phyloP scores from a whole-genome alignment of 768 basidiomycete genomes.

The Russula brevipes region DNA sequence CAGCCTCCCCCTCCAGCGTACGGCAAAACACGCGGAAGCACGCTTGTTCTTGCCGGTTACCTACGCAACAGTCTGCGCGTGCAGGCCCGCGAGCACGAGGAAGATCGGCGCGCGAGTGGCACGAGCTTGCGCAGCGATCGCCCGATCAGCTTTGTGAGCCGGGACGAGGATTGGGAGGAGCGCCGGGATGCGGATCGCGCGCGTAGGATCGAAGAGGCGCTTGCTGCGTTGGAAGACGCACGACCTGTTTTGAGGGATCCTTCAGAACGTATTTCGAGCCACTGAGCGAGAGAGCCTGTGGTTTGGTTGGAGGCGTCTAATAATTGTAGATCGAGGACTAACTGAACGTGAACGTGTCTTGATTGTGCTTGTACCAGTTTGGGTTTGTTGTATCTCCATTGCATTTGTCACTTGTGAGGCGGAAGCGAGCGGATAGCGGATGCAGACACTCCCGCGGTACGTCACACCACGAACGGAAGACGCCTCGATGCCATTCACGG shows the following conservation, averaged over 20 bases:
- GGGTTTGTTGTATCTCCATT: too few relatives aligned
- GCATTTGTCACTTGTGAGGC: too few relatives aligned
- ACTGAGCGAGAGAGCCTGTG: too few relatives aligned
- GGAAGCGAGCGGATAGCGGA: too few relatives aligned
- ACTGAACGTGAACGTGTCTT: too few relatives aligned
- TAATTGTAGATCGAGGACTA: too few relatives aligned
- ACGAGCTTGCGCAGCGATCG: slow-evolving; percentile 32
- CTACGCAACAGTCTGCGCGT: slow-evolving; percentile 29
- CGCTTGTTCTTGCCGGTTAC: slow-evolving; percentile 51
- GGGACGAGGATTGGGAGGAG: slow-evolving; percentile 54
- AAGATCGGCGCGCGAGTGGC: slow-evolving; percentile 27
- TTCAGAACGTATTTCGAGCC: too few relatives aligned
- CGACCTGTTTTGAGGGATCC: background rate
- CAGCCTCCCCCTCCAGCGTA: slow-evolving; percentile 71
- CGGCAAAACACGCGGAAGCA: slow-evolving; percentile 67
- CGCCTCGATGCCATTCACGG: too few relatives aligned
- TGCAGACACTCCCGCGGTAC: too few relatives aligned
- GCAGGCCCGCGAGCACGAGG: slow-evolving; percentile 21
- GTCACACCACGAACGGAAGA: too few relatives aligned
- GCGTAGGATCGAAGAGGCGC: slow-evolving; percentile 49
- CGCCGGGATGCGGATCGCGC: slow-evolving; percentile 50
- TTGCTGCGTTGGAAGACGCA: slow-evolving; percentile 38
- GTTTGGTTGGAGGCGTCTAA: too few relatives aligned
- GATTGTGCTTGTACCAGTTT: too few relatives aligned
- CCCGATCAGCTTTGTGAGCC: slow-evolving; percentile 52